These are phyloP conservation scores for Pseudognaphalium luteoalbum DNA, from an alignment of 129 eudicot species.

Conservation along the genomic window DNA sequence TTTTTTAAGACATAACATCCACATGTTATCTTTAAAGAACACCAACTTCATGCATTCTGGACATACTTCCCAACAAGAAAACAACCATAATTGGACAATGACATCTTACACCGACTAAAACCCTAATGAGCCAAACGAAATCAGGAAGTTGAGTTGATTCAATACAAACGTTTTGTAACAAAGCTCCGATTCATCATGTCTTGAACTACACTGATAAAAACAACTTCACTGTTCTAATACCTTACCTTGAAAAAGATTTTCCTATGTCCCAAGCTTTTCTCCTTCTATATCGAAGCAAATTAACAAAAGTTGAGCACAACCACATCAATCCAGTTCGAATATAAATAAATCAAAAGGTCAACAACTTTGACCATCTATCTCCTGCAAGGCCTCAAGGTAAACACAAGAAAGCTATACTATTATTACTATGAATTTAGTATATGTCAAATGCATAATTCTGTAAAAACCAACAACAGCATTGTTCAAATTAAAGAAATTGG, in stretches of 20 bases:
- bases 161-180: constrained; percentile 4
- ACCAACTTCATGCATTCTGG: neutral
- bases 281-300: neutral
- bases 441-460: constrained; percentile 2
- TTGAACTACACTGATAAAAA: constrained; percentile 5
- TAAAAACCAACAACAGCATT: constrained; percentile 25
- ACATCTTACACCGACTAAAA: neutral
- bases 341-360: neutral
- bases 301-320: neutral
- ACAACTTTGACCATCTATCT: neutral
- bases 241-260: neutral
- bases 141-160: neutral
- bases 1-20: neutral
- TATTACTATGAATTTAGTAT: neutral
- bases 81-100: neutral
- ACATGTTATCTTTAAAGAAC: neutral
- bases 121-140: constrained; percentile 9
- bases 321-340: neutral
- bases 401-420: constrained; percentile 2
- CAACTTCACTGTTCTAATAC: neutral
- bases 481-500: neutral
- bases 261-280: constrained; percentile 1
- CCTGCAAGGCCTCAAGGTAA: neutral
- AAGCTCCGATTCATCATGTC: neutral
- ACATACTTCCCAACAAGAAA: neutral